These are phyloP conservation scores for Fusarium verticillioides DNA, from an alignment of 2,329 filamentous ascomycete species.

Conservation along the genomic window DNA sequence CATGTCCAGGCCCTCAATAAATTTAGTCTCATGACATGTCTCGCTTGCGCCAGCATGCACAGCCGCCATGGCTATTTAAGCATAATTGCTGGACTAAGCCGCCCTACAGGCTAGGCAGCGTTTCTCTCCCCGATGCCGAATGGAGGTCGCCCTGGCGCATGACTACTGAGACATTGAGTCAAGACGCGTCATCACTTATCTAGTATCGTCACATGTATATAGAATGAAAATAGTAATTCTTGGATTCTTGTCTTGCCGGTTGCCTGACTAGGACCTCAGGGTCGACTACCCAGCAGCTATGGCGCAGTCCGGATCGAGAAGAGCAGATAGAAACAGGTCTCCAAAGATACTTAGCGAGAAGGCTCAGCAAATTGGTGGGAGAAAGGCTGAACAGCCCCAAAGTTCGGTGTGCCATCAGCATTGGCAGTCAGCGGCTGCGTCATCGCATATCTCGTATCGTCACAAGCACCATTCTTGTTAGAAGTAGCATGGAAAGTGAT, in stretches of 20 bases:
- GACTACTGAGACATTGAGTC: background rate
- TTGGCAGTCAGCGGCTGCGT: conserved; percentile 62
- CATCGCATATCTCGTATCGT: conserved; percentile 64
- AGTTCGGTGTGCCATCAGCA: conserved; percentile 62
- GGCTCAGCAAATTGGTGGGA: conserved; percentile 34
- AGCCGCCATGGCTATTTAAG: background rate
- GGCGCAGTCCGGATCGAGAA: background rate
- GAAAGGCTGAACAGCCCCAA: conserved; percentile 52
- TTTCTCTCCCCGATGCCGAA: background rate
- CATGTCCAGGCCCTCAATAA: background rate
- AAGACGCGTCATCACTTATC: background rate
- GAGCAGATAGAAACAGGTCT: too few species aligned
- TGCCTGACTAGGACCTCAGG: background rate
- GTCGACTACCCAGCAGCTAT: too few species aligned
- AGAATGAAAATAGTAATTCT: background rate
- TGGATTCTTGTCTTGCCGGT: accelerated
- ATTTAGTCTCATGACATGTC: background rate
- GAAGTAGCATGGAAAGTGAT: conserved; percentile 67
- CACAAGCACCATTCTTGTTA: conserved; percentile 61
- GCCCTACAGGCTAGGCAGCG: background rate
- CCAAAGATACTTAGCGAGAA: background rate
- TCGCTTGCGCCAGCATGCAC: background rate
- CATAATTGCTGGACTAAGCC: background rate
- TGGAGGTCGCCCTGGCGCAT: background rate
- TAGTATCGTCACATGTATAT: accelerated